Conservation (phyloP, 2,329 filamentous ascomycete species). For the Beauveria pseudobassiana region DNA sequence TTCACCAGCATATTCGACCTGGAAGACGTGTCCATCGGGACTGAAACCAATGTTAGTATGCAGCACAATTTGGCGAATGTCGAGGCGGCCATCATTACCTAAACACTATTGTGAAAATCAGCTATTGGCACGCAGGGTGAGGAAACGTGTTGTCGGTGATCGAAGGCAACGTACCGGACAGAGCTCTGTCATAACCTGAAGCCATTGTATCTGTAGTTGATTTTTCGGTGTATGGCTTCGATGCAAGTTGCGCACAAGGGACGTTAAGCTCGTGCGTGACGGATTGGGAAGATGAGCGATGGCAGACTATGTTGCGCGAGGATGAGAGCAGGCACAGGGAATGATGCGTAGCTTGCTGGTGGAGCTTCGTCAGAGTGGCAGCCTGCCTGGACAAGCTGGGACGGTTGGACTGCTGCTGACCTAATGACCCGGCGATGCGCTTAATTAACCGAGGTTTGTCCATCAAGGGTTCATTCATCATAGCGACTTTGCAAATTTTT, state of each 20-base stretch:
- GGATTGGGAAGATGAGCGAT: slow-evolving; percentile 12
- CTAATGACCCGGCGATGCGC: not conserved
- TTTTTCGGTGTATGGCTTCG: not conserved
- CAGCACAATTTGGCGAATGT: not conserved
- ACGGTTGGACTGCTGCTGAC: not conserved
- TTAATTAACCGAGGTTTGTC: no score
- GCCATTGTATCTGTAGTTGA: slow-evolving; percentile 49
- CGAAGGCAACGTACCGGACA: slow-evolving; percentile 69
- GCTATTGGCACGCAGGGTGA: slow-evolving; percentile 23
- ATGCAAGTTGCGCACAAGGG: not conserved
- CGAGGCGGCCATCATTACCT: slow-evolving; percentile 46
- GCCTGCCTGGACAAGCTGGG: slow-evolving; percentile 21
- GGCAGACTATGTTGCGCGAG: slow-evolving; percentile 13
- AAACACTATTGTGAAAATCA: slow-evolving; percentile 63
- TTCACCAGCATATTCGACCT: slow-evolving; percentile 98
- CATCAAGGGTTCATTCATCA: no score
- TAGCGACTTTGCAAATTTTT: no score
- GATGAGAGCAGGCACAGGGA: slow-evolving; percentile 2
- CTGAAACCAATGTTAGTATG: slow-evolving; percentile 49
- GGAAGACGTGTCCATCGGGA: slow-evolving; percentile 98
- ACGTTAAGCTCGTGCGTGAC: not conserved
- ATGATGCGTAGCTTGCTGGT: slow-evolving; percentile 14
- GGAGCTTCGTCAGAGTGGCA: slow-evolving; percentile 34
- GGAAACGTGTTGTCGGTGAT: slow-evolving; percentile 15
- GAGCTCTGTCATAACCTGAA: slow-evolving; percentile 97